Evolutionary conservation across 1,284 basidiomycete genomes (phyloP).

Genomic region (Cronartium ribicola): DNA sequence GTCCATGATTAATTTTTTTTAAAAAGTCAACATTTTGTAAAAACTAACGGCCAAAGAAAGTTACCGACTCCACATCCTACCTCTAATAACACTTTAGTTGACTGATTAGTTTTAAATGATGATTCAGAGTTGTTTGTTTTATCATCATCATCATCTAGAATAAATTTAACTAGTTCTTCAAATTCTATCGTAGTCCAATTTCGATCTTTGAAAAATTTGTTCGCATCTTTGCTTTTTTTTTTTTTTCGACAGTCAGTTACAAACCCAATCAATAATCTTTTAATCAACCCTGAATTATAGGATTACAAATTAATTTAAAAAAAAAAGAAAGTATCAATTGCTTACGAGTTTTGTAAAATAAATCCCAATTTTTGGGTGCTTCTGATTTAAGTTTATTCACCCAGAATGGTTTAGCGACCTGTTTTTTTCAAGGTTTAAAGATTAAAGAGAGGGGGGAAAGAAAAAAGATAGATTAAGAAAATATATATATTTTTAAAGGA

Average conservation of each 20-base stretch:
- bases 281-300: no score
- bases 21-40: not conserved
- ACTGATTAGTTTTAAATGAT: not conserved
- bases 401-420: slow-evolving; percentile 45
- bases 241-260: not conserved
- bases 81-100: slow-evolving; percentile 3
- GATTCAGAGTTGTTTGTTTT: slow-evolving; percentile 9
- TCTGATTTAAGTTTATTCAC: slow-evolving; percentile 48
- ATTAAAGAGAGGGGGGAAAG: not conserved
- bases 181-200: slow-evolving; percentile 53
- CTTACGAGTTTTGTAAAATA: slow-evolving; percentile 51
- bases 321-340: not conserved
- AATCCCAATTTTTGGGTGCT: slow-evolving; percentile 51
- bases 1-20: not conserved
- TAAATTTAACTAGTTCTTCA: slow-evolving; percentile 10
- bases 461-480: not conserved
- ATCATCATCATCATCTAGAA: slow-evolving; percentile 12
- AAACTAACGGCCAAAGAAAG: slow-evolving; percentile 45
- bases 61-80: slow-evolving; percentile 46
- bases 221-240: slow-evolving; percentile 34
- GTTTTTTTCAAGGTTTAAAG: no score
- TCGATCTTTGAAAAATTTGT: slow-evolving; percentile 52
- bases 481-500: not conserved
- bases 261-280: slow-evolving; percentile 3
- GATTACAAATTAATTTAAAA: not conserved